These are phyloP conservation scores for Hanseniaspora thailandica DNA, from an alignment of 805 yeast species.

Conservation along the genomic window DNA sequence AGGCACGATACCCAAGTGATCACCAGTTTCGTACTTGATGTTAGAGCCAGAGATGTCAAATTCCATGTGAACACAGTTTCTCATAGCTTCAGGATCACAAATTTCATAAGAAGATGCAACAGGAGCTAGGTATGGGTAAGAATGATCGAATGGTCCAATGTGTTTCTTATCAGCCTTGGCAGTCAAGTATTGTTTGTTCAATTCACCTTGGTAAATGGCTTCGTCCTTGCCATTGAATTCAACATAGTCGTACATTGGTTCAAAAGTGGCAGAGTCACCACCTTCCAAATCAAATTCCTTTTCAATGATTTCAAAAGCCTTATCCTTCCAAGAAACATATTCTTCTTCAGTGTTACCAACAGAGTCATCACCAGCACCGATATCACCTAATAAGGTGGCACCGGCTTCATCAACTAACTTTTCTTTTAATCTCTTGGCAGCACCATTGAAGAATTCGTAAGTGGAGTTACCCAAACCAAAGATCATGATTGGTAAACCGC, in stretches of 20 bases:
- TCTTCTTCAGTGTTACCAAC: constrained; percentile 91
- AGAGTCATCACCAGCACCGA: constrained; percentile 93
- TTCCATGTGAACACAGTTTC: constrained; percentile 85
- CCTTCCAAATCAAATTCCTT: constrained; percentile 58
- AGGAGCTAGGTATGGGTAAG: constrained; percentile 74
- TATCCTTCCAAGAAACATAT: constrained; percentile 84
- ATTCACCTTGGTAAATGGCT: constrained; percentile 71
- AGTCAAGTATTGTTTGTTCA: constrained; percentile 41
- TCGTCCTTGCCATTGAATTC: constrained; percentile 29
- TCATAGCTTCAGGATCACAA: constrained; percentile 41
- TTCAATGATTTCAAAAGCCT: constrained; percentile 53
- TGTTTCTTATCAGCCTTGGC: constrained; percentile 32
- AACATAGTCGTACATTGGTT: constrained; percentile 42
- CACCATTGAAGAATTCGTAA: constrained; percentile 80
- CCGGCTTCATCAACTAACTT: constrained; percentile 48
- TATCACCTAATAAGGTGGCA: constrained; percentile 59
- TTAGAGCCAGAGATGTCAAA: constrained; percentile 67
- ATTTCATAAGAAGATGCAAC: constrained; percentile 53
- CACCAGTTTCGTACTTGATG: constrained; percentile 85
- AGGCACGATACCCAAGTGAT: constrained; percentile 91
- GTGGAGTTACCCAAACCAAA: constrained; percentile 94
- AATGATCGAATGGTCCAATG: constrained; percentile 65
- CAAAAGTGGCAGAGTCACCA: constrained; percentile 57
- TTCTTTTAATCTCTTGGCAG: constrained; percentile 51
- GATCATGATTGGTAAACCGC: constrained; percentile 52